phyloP scores from a whole-genome alignment of 768 basidiomycete genomes.

The Dioszegia crocea region DNA sequence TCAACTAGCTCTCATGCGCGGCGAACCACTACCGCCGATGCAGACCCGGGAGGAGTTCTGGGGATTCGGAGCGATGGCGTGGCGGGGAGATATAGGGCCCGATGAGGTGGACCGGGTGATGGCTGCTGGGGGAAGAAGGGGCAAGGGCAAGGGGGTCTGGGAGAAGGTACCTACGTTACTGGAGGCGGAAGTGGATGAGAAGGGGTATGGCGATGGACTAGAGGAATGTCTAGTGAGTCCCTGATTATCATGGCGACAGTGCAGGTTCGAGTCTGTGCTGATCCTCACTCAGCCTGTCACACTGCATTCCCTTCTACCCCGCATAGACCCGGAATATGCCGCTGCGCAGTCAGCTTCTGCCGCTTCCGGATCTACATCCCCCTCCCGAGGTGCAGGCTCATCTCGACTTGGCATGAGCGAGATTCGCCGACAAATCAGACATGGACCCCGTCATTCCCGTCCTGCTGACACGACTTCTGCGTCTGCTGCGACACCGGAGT shows the following conservation, averaged over 20 bases:
- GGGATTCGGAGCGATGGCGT: conserved; percentile 30
- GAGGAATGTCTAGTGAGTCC: conserved; percentile 14
- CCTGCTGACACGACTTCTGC: neutral
- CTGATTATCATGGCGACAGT: neutral
- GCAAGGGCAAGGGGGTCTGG: conserved; percentile 18
- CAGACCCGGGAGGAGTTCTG: conserved; percentile 22
- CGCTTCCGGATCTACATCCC: too few relatives aligned
- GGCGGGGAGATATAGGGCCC: neutral
- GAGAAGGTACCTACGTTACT: conserved; percentile 23
- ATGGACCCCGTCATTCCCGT: neutral
- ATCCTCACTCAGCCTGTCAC: conserved; percentile 7
- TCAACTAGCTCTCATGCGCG: conserved; percentile 35
- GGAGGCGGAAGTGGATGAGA: conserved; percentile 22
- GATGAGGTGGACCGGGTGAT: conserved; percentile 12
- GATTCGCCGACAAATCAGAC: neutral
- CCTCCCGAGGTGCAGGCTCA: too few relatives aligned
- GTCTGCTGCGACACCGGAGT: neutral
- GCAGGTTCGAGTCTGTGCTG: neutral
- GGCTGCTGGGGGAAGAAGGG: conserved; percentile 5
- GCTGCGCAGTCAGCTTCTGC: neutral
- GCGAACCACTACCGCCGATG: conserved; percentile 20
- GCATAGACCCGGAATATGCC: neutral
- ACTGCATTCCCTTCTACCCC: conserved; percentile 14
- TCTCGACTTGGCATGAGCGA: neutral
- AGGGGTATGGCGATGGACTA: neutral